Evolutionary conservation across 1,139 yeast genomes (phyloP).

Genomic region (Zygotorulaspora mrakii): DNA sequence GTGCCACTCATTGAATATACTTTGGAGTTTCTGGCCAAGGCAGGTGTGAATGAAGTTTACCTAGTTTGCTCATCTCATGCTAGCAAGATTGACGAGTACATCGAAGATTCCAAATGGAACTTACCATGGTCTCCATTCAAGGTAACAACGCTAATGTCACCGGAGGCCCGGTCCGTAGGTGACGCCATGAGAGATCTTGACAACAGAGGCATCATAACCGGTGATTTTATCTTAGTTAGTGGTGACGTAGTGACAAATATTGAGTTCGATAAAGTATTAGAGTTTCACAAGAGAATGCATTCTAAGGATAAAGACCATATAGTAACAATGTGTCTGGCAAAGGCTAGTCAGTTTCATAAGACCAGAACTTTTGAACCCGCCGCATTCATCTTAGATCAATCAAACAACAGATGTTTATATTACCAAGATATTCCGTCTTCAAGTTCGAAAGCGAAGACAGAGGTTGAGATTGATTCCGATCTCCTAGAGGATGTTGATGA

Average conservation of each 20-base stretch:
- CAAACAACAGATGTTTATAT: constrained; percentile 71
- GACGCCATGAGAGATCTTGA: constrained; percentile 97
- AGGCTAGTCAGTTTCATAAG: constrained; percentile 82
- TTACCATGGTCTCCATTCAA: constrained; percentile 71
- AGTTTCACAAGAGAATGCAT: constrained; percentile 68
- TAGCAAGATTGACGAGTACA: constrained; percentile 77
- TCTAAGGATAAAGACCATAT: constrained; percentile 81
- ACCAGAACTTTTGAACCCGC: constrained; percentile 83
- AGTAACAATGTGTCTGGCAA: constrained; percentile 86
- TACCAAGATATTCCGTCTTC: constrained; percentile 72
- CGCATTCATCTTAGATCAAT: constrained; percentile 72
- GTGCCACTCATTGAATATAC: constrained; percentile 94
- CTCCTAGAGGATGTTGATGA: constrained; percentile 75
- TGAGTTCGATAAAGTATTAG: constrained; percentile 69
- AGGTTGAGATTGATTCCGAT: constrained; percentile 79
- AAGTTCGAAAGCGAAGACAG: constrained; percentile 47
- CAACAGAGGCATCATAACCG: constrained; percentile 79
- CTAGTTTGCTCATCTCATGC: constrained; percentile 89
- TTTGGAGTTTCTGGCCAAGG: constrained; percentile 84
- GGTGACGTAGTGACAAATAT: constrained; percentile 95
- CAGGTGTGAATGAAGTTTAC: constrained; percentile 86
- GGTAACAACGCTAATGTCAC: constrained; percentile 72
- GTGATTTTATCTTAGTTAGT: constrained; percentile 83
- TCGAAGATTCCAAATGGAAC: constrained; percentile 81
- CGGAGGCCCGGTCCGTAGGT: constrained; percentile 89